phyloP scores from a whole-genome alignment of 805 yeast species.

The Candida saitoana region DNA sequence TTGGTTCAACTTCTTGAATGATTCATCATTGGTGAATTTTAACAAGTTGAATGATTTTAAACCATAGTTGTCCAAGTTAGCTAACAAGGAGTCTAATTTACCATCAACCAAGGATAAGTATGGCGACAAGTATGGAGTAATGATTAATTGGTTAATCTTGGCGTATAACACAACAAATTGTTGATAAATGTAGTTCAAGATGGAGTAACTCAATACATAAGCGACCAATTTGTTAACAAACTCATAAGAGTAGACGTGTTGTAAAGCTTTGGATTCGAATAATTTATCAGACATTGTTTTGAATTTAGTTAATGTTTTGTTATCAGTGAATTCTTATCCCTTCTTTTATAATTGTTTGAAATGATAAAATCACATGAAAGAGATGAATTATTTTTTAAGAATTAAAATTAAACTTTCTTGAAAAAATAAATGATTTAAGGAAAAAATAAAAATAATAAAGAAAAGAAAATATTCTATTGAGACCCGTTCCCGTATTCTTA shows the following conservation, averaged over 20 bases:
- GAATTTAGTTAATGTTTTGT: too few relatives aligned
- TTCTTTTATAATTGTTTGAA: not conserved
- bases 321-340: too few relatives aligned
- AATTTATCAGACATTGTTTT: constrained; percentile 12
- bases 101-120: constrained; percentile 19
- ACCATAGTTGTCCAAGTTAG: constrained; percentile 3
- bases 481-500: too few relatives aligned
- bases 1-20: not conserved
- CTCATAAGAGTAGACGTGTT: constrained; percentile 31
- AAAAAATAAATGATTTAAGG: too few relatives aligned
- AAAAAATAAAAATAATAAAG: too few relatives aligned
- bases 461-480: too few relatives aligned
- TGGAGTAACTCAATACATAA: constrained; percentile 22
- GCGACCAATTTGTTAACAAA: constrained; percentile 19
- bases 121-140: not conserved
- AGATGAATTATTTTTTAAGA: too few relatives aligned
- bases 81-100: constrained; percentile 9
- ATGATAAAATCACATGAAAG: too few relatives aligned
- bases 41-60: constrained; percentile 5
- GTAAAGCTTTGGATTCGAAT: constrained; percentile 29
- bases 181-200: constrained; percentile 21
- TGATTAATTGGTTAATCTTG: constrained; percentile 1
- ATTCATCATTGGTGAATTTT: not conserved
- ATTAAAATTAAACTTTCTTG: too few relatives aligned
- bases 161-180: constrained; percentile 17